Percentiles rank a stretch among this genome's conserved stretches.
Evolutionary conservation across 2,329 filamentous ascomycete genomes (phyloP).

Genomic region (Neurospora sp.): DNA sequence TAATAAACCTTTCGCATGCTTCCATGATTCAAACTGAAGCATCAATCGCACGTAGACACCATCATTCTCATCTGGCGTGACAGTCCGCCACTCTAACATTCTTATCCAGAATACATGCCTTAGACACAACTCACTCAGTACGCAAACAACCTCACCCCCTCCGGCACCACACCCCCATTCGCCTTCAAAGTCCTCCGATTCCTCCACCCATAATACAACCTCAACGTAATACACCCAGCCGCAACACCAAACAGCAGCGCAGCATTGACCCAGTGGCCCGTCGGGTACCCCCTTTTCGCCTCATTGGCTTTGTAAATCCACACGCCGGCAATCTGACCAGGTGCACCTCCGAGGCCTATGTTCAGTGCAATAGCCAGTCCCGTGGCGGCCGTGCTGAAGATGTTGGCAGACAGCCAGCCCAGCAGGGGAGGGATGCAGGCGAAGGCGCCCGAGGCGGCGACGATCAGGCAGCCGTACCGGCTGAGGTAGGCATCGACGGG

Average conservation of each 20-base stretch:
- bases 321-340: conserved; percentile 62
- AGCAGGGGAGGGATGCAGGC: conserved; percentile 60
- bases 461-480: conserved; percentile 23
- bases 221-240: conserved; percentile 41
- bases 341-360: conserved; percentile 52
- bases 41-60: too few relatives aligned
- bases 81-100: neutral
- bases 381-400: conserved; percentile 53
- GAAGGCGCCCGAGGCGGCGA: conserved; percentile 58
- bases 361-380: conserved; percentile 24
- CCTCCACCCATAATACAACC: conserved; percentile 44
- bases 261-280: conserved; percentile 60
- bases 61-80: neutral
- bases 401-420: conserved; percentile 61
- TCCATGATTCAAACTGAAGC: neutral
- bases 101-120: neutral
- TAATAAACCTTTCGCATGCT: neutral
- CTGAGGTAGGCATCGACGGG: too few relatives aligned
- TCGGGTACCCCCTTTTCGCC: conserved; percentile 51
- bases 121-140: conserved; percentile 17
- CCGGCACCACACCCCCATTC: conserved; percentile 20
- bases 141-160: conserved; percentile 31
- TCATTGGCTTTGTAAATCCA: conserved; percentile 65
- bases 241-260: conserved; percentile 50
- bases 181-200: conserved; percentile 26